Conservation (phyloP, 345 rosid genomes). For the Fremontodendron californicum region DNA sequence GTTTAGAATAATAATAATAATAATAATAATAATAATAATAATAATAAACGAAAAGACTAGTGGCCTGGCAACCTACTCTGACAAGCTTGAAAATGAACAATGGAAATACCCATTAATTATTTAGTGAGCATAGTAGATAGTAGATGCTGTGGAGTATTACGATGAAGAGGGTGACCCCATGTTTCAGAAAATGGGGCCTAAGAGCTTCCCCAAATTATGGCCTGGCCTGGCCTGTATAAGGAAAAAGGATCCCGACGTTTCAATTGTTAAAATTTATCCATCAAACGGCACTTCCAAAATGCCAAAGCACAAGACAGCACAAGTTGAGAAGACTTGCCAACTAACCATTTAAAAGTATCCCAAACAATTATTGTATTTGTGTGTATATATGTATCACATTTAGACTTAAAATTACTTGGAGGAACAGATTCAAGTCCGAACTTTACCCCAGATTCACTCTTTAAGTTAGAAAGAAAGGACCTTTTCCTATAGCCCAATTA, state of each 20-base stretch:
- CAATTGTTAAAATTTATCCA: neutral
- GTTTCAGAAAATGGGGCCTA: constrained; percentile 9
- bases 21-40: no score
- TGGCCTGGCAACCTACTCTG: no score
- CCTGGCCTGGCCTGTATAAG: neutral
- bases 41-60: no score
- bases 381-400: neutral
- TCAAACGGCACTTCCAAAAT: neutral
- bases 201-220: neutral
- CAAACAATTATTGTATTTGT: neutral
- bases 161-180: constrained; percentile 1
- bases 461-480: no score
- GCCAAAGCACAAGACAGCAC: neutral
- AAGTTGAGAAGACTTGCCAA: constrained; percentile 24
- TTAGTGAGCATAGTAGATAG: neutral
- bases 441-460: no score
- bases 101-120: no score
- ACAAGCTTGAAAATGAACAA: no score
- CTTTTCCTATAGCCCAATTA: no score
- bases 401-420: neutral
- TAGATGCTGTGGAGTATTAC: constrained; percentile 12
- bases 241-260: constrained; percentile 9
- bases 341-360: neutral
- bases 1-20: no score
- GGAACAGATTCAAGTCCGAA: no score